A percentile compares a stretch with the other conserved stretches of the same genome.
Evolutionary conservation across 2,329 filamentous ascomycete genomes (phyloP).

Genomic region (Mariannaea elegans): DNA sequence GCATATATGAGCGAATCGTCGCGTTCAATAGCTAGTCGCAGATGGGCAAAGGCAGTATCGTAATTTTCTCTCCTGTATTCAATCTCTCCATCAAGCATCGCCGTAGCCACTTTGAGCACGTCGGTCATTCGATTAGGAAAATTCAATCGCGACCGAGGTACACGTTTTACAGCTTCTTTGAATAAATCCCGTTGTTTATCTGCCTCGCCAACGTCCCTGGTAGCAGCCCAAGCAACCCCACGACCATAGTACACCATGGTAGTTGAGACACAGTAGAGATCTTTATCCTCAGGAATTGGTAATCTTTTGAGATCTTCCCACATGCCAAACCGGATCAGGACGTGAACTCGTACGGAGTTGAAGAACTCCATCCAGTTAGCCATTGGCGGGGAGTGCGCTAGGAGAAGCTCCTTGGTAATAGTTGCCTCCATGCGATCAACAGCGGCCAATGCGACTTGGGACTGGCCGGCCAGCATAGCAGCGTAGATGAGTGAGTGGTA

Average conservation of each 20-base stretch:
- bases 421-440: conserved; percentile 66
- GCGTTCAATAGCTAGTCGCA: conserved; percentile 65
- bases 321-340: conserved; percentile 75
- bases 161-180: conserved; percentile 55
- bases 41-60: conserved; percentile 65
- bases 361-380: conserved; percentile 82
- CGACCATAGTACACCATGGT: conserved; percentile 75
- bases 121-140: conserved; percentile 56
- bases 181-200: conserved; percentile 61
- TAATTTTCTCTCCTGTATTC: conserved; percentile 72
- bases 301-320: conserved; percentile 72
- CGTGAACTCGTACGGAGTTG: conserved; percentile 72
- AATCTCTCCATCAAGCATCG: conserved; percentile 79
- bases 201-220: conserved; percentile 63
- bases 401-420: conserved; percentile 70
- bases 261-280: conserved; percentile 74
- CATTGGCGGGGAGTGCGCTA: conserved; percentile 75
- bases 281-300: conserved; percentile 61
- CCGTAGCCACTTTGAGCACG: conserved; percentile 68
- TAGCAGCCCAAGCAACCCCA: conserved; percentile 72
- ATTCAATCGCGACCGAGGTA: conserved; percentile 66
- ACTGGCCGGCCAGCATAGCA: conserved; percentile 80
- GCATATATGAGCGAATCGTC: conserved; percentile 74
- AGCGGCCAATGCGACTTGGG: conserved; percentile 68
- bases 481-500: conserved; percentile 80